Percentiles rank a stretch among this genome's conserved stretches.
phyloP scores from a whole-genome alignment of 139 green algal species.

The Eudorina sp. region DNA sequence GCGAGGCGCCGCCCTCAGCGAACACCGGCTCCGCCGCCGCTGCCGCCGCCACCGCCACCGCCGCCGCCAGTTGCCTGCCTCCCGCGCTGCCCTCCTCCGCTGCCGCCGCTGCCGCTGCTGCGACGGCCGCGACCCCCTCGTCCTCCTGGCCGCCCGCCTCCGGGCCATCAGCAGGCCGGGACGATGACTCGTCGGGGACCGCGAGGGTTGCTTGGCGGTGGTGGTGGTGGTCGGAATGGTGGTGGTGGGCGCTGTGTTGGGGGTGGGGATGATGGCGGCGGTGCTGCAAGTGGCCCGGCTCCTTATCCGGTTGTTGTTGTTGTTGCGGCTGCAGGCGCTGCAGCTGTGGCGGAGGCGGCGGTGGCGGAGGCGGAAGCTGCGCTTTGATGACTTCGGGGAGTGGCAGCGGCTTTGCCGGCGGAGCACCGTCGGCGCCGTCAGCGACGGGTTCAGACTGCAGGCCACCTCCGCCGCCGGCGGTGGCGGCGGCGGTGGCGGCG shows the following conservation, averaged over 20 bases:
- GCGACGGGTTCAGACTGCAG: no score
- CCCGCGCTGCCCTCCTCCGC: no score
- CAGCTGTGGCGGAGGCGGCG: neutral
- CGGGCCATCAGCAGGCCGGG: neutral
- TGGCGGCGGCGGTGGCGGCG: no score
- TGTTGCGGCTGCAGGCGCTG: neutral
- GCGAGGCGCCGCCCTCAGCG: no score
- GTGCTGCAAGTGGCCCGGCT: neutral
- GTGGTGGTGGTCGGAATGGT: neutral
- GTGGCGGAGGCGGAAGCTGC: neutral
- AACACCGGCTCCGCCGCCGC: no score
- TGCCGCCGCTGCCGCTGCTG: neutral
- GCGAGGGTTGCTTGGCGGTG: no score
- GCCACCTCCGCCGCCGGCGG: no score
- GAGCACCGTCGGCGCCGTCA: no score
- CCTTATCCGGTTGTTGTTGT: neutral
- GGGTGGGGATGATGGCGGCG: neutral
- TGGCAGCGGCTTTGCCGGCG: neutral
- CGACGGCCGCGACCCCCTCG: neutral
- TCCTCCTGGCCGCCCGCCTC: neutral
- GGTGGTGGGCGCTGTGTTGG: neutral
- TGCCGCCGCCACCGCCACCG: neutral
- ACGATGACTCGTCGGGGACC: no score
- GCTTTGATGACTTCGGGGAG: no score
- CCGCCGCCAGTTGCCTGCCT: neutral